Evolutionary conservation across 129 eudicot genomes (phyloP), one percentile per base, ranked within the genome.

Genomic region (Artemisia annua): DNA sequence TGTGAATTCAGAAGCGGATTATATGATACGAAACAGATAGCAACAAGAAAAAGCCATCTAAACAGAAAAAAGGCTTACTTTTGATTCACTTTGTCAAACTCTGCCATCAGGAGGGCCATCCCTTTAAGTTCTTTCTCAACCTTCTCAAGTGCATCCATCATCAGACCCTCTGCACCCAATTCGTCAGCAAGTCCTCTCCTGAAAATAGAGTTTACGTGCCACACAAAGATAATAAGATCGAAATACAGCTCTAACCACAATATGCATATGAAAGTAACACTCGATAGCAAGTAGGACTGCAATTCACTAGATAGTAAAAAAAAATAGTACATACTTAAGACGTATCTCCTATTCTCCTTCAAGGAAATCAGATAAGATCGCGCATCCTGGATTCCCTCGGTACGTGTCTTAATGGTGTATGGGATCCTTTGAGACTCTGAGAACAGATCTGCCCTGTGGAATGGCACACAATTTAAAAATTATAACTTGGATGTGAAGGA

Each of bases 111-210:
- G 53, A 86, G 90, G 58, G 82, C 84, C 84, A 88, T 84, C 44
- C 90, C 91, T 70, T 88, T 88, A 49, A 91, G 39, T 75, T 88
- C 92, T 54, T 88, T 88, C 80, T 91, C 97, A 73, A 91, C 88
- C 75, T 86, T 91, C 61, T 88, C 92, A 73, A 91, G 81, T 11
- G 95, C 95, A 57, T 84, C 87, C 83, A 88, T 78, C 97, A 91
- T 91, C 97, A 88, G 75, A 26, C 78, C 83, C 79, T 91, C 97
- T 28, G 88, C 90, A 67, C 95, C 97, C 46, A 88, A 87, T n/a
- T 91, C 95, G 76, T 88, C 97, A 3, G 77, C 13, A 26, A 86
- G 78, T 46, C 96, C 93, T 58, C 93, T 90, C 94, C 96, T 90
- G 81, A 69, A 51, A 32, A 55, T 70, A 50, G 18, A 13, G 58